Evolutionary conservation across 2,329 filamentous ascomycete genomes (phyloP).

Genomic region (Pestalotiopsis sp.): DNA sequence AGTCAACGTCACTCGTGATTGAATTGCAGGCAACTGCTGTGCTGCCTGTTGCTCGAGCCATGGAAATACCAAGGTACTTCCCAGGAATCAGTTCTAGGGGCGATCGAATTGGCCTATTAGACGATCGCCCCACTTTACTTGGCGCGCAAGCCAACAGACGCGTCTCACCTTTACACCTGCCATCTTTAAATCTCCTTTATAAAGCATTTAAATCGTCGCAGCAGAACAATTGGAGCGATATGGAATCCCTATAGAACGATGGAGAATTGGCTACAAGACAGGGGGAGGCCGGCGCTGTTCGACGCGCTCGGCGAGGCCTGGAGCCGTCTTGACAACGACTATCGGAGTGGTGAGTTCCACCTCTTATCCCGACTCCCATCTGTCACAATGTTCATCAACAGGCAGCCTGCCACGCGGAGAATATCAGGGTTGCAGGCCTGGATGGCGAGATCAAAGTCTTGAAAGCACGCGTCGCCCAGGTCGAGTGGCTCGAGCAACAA

Average conservation of each 20-base stretch:
- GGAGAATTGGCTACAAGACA: constrained; percentile 32
- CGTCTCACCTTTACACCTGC: neutral
- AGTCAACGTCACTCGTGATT: neutral
- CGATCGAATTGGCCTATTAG: neutral
- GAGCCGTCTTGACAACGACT: constrained; percentile 26
- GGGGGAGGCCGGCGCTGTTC: constrained; percentile 28
- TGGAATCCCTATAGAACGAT: constrained; percentile 17
- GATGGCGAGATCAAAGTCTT: constrained; percentile 38
- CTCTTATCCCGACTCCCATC: neutral
- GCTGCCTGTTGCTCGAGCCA: neutral
- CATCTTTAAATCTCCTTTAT: neutral
- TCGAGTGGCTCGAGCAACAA: constrained; percentile 42
- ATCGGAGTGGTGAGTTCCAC: constrained; percentile 24
- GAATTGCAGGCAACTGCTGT: neutral
- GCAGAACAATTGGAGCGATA: neutral
- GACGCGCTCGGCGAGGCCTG: constrained; percentile 29
- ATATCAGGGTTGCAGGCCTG: constrained; percentile 24
- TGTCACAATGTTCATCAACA: constrained; percentile 10
- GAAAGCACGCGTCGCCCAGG: constrained; percentile 31
- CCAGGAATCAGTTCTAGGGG: neutral
- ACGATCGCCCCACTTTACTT: neutral
- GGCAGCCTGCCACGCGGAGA: constrained; percentile 9
- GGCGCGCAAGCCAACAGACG: neutral
- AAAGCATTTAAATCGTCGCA: neutral
- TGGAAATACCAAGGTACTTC: neutral